Base-by-base conservation (phyloP, 2,329 filamentous ascomycete genomes). In the Mollisia scopiformis region DNA sequence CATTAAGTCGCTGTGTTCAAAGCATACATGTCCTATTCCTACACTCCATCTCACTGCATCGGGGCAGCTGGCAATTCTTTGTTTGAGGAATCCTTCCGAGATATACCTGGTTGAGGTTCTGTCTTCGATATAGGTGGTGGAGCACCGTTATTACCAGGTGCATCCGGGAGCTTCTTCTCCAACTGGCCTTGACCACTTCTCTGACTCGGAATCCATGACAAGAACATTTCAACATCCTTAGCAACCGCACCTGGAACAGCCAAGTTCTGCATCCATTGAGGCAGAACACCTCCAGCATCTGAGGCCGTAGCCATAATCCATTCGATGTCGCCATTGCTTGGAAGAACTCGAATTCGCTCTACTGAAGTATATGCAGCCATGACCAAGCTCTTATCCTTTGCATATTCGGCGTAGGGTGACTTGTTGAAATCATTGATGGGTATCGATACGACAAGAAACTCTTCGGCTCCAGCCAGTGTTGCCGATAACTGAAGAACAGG, bases 221-320 rank as follows among this genome's bases (percentile, higher is more conserved):
- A 71, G 66, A 92, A 91, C 67, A 88, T 76, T 5, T 85, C 84
- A 6, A 92, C 89, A 71, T 93, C 90, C 75, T 91, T 90, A 19
- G 84, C 84, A 52, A 93, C 80, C 62, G 84, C 81, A 1, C 80
- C 81, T 1, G 87, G 84, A 52, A 91, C 79, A 3, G 83, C 85
- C 72, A 84, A 69, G 63, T 85, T 87, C 78, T 93, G 90, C 66
- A 89, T 72, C 78, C 81, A 87, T 72, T 82, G 78, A 0, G 91
- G 91, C 58, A 93, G 69, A 28, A 82, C 74, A 0, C 91, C 91
- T 57, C 81, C 81, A 0, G 90, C 90, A 72, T 93, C 84, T 61
- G 87, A 89, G 11, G 87, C 84, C 10, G 90, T 93, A 8, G 86
- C 89, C 89, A 94, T 93, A 60, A 88, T 78, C 91, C 91, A 95